A percentile compares a stretch with the other conserved stretches of the same genome.
Conservation (phyloP, 106 monocot species). For the Apostasia ramifera region DNA sequence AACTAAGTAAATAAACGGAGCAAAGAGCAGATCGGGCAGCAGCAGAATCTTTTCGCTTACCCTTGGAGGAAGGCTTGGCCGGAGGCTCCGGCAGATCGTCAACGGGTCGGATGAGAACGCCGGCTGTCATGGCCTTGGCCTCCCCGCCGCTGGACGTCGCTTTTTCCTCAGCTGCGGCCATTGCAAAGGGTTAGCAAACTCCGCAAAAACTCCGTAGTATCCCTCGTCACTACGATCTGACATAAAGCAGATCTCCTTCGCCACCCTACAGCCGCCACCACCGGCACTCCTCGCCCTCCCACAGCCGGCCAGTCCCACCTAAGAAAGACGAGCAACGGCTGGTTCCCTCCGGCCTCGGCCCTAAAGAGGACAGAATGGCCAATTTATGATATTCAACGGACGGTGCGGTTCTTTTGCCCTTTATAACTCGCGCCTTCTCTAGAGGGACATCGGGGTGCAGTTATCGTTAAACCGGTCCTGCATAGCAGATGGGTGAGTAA, state of each 20-base stretch:
- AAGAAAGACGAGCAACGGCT: too few species aligned
- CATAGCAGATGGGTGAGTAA: too few species aligned
- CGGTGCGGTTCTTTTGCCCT: too few species aligned
- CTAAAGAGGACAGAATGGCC: too few species aligned
- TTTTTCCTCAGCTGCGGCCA: conserved; percentile 98
- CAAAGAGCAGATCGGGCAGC: not conserved
- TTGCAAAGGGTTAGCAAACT: conserved; percentile 81
- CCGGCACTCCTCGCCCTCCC: conserved; percentile 1
- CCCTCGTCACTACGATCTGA: conserved; percentile 56
- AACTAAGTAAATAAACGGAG: not conserved
- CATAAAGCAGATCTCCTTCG: conserved; percentile 61
- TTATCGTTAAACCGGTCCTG: too few species aligned
- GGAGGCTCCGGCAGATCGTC: conserved; percentile 32
- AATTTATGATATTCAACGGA: too few species aligned
- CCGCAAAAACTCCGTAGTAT: conserved; percentile 55
- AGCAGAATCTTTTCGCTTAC: not conserved
- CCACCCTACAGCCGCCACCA: not conserved
- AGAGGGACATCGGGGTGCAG: too few species aligned
- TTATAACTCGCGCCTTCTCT: too few species aligned
- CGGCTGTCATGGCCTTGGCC: conserved; percentile 18
- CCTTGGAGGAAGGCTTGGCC: conserved; percentile 22
- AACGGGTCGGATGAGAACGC: conserved; percentile 29
- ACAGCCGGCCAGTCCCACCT: not conserved
- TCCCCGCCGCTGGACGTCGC: conserved; percentile 48
- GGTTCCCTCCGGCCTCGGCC: too few species aligned